Conservation (phyloP, 2,329 filamentous ascomycete species). For the Aspergillus sclerotialis region DNA sequence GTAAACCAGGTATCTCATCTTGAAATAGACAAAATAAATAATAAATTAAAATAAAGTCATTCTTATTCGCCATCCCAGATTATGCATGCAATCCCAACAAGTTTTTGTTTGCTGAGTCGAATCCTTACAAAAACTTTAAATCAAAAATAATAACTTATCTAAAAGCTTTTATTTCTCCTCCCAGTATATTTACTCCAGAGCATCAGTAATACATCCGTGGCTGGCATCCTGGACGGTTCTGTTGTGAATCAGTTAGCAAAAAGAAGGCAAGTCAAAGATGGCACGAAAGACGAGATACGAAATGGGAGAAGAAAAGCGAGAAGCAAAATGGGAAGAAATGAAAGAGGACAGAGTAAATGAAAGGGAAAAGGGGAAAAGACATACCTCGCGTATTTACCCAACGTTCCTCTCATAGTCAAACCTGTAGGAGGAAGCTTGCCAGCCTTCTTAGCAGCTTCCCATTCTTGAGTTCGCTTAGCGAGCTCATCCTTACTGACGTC, state of each 20-base stretch:
- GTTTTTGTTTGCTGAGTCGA: too few relatives aligned
- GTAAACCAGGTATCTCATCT: too few relatives aligned
- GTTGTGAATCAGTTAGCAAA: conserved; percentile 1
- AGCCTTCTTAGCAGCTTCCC: conserved; percentile 44
- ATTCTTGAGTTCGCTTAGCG: conserved; percentile 49
- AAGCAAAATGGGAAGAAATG: too few relatives aligned
- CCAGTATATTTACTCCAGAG: conserved; percentile 24
- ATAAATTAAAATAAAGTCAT: too few relatives aligned
- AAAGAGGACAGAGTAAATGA: too few relatives aligned
- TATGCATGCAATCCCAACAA: too few relatives aligned
- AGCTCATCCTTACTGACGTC: conserved; percentile 61
- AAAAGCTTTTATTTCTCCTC: too few relatives aligned
- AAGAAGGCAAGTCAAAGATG: not conserved
- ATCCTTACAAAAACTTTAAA: too few relatives aligned
- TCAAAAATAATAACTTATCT: too few relatives aligned
- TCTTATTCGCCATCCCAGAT: too few relatives aligned
- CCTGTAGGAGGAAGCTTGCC: conserved; percentile 44
- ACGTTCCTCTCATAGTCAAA: conserved; percentile 55
- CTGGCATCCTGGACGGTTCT: conserved; percentile 40
- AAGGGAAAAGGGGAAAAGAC: conserved; percentile 8
- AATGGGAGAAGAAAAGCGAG: too few relatives aligned
- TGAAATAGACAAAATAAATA: too few relatives aligned
- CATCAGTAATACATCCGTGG: conserved; percentile 43
- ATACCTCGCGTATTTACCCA: conserved; percentile 60
- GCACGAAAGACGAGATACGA: conserved; percentile 2